Evolutionary conservation across 164 flowering plant species (phyloP).

Genomic region (Nymphaea colorata): DNA sequence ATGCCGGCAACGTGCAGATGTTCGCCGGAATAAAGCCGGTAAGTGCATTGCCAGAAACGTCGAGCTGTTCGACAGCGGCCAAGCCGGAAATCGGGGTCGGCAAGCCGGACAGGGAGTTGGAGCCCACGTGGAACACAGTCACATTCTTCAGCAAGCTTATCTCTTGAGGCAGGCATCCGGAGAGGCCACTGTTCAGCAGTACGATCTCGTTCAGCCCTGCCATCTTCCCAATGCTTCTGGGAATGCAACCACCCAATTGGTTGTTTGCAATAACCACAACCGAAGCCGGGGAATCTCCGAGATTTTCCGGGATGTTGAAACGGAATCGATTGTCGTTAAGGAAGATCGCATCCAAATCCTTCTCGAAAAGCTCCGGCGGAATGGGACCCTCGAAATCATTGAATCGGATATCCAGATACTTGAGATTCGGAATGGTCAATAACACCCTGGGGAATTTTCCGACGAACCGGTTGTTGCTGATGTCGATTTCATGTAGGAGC

Average conservation of each 20-base stretch:
- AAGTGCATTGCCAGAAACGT: constrained; percentile 28
- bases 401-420: constrained; percentile 57
- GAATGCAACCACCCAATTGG: constrained; percentile 61
- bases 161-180: constrained; percentile 60
- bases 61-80: constrained; percentile 21
- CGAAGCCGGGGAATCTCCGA: constrained; percentile 58
- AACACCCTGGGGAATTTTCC: constrained; percentile 59
- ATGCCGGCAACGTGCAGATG: constrained; percentile 36
- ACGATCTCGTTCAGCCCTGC: constrained; percentile 40
- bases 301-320: constrained; percentile 38
- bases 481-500: constrained; percentile 46
- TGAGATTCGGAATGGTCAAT: constrained; percentile 27
- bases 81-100: constrained; percentile 27
- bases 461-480: constrained; percentile 76
- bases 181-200: constrained; percentile 29
- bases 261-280: constrained; percentile 54
- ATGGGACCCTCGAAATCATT: constrained; percentile 65
- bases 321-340: constrained; percentile 63
- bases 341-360: constrained; percentile 53
- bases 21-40: constrained; percentile 40
- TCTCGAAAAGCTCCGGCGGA: constrained; percentile 45
- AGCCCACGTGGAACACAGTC: constrained; percentile 34
- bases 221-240: constrained; percentile 61
- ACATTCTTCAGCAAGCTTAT: constrained; percentile 35
- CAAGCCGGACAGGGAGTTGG: constrained; percentile 37